Base-by-base conservation (phyloP, 306 rosid genomes). In the Ceratonia siliqua region DNA sequence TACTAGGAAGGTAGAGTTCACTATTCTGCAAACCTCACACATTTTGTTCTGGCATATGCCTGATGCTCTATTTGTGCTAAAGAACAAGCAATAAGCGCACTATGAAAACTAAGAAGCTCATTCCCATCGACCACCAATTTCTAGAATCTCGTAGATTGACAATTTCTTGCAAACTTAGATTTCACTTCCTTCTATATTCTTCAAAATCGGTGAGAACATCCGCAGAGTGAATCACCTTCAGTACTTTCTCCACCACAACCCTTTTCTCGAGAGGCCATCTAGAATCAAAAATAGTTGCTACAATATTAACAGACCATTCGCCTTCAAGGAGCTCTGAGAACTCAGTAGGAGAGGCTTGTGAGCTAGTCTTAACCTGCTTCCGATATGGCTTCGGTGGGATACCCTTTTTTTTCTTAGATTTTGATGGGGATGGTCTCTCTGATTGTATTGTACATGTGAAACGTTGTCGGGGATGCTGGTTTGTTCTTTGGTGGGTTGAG, bases 21-120 rank as follows among this genome's bases (percentile, higher is more conserved):
- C 67, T 32, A 74, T 33, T 21, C 83, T 68, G 21, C 86, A 82
- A 10, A 78, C 65, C 10, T 58, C 74, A 36, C 86, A 78, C 30
- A 17, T 2, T 14, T 13, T 17, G 68, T 63, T 63, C 12, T 27
- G 42, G 46, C 69, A 63, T 12, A 39, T 11, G 45, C 42, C 28
- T 2, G 25, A 20, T 6, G 1, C 11, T 2, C 18, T n/a, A 8
- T 12, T 39, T 21, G 6, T 38, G 20, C 69, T 20, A 63, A 13
- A 39, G 69, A 21, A 39, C 69, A 63, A 0, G 5, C 17, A 0
- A 36, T 36, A 8, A 39, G 49, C 20, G 20, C 52, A 13, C 33
- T 33, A 6, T 63, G 50, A 63, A 63, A 63, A 18, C 35, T 33
- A 12, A 20, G 9, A 25, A 63, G 50, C 43, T 39, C 69, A 12